phyloP scores from a whole-genome alignment of 2,329 filamentous ascomycete genomes.

The Fusarium sp. region DNA sequence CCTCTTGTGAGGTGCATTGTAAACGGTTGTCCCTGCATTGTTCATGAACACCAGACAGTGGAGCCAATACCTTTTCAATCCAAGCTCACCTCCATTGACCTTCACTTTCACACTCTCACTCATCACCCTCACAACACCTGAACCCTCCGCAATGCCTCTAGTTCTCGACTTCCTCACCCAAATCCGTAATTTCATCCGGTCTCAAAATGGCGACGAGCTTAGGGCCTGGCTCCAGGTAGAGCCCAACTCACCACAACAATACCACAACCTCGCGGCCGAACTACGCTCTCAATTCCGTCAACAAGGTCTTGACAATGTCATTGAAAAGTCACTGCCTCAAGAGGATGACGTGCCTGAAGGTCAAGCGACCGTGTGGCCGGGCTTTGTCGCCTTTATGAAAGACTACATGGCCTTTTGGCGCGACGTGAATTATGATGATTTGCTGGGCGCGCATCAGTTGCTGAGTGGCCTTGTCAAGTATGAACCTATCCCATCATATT shows the following conservation, averaged over 20 bases:
- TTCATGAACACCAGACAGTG: conserved; percentile 21
- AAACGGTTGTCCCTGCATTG: background rate
- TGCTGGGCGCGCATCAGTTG: conserved; percentile 79
- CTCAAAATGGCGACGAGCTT: conserved; percentile 73
- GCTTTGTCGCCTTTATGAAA: conserved; percentile 82
- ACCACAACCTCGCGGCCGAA: conserved; percentile 75
- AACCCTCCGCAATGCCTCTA: conserved; percentile 64
- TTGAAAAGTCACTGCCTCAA: conserved; percentile 73
- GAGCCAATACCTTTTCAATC: conserved; percentile 34
- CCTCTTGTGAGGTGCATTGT: background rate
- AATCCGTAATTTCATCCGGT: conserved; percentile 67
- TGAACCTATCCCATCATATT: conserved; percentile 49
- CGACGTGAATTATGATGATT: conserved; percentile 80
- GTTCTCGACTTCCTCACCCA: conserved; percentile 75
- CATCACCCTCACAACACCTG: background rate
- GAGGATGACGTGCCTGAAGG: conserved; percentile 73
- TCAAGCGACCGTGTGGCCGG: conserved; percentile 76
- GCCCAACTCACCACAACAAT: conserved; percentile 74
- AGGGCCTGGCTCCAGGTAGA: conserved; percentile 80
- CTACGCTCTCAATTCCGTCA: conserved; percentile 67
- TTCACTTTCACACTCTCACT: background rate
- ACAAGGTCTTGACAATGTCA: conserved; percentile 69
- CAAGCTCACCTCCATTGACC: conserved; percentile 14
- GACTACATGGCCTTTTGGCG: conserved; percentile 85
- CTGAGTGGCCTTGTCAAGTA: conserved; percentile 81